A percentile compares a stretch with the other conserved stretches of the same genome.
Conservation (phyloP, 495 filamentous ascomycete species). For the Aspergillus hancockii region DNA sequence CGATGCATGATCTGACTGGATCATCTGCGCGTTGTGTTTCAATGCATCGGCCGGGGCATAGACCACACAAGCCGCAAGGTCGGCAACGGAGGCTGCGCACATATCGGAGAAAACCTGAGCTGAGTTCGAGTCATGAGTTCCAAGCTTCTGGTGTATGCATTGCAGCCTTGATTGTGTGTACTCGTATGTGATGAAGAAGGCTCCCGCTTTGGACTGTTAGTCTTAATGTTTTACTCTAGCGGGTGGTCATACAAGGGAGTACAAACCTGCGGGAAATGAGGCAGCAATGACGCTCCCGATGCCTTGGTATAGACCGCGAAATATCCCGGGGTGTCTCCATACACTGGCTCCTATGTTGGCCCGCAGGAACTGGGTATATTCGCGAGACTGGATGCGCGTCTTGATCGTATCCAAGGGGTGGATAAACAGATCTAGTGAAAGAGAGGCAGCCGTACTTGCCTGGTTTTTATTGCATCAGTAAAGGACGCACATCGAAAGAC, state of each 20-base stretch:
- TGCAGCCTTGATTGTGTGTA: background rate
- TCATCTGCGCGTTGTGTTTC: conserved; percentile 2
- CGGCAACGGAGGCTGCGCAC: background rate
- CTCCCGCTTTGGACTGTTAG: background rate
- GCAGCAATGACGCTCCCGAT: background rate
- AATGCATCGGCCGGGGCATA: background rate
- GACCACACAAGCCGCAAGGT: background rate
- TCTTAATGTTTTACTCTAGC: background rate
- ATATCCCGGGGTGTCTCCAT: conserved; percentile 1
- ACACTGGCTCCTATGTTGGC: background rate
- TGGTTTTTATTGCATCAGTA: background rate
- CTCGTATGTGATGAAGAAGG: background rate
- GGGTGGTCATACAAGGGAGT: background rate
- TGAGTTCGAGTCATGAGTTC: background rate
- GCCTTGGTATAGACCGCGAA: background rate
- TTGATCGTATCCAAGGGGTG: background rate
- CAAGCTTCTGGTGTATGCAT: background rate
- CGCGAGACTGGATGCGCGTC: background rate
- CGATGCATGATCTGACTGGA: background rate
- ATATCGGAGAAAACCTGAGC: background rate
- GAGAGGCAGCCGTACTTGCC: background rate
- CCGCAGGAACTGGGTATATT: background rate
- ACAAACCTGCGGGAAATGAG: background rate
- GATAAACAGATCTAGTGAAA: background rate
- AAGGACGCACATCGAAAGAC: background rate